These are phyloP conservation scores for Salix dunnii DNA, from an alignment of 345 rosid genomes.

Conservation along the genomic window DNA sequence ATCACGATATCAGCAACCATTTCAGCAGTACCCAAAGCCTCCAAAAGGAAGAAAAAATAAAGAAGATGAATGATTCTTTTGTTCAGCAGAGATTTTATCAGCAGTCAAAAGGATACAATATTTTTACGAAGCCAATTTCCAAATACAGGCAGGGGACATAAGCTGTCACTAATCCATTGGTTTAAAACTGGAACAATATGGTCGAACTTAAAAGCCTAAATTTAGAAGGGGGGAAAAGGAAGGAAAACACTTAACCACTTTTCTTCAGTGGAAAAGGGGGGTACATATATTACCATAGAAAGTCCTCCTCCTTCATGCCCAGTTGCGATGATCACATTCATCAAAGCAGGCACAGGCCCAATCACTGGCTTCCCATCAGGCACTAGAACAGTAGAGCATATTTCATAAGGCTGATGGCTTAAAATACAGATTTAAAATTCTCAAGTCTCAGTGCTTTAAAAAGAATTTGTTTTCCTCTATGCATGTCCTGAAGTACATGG, in stretches of 20 bases:
- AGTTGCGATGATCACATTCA: conserved; percentile 69
- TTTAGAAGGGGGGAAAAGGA: no score
- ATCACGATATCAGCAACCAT: conserved; percentile 74
- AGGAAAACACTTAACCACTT: not conserved
- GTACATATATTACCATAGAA: conserved; percentile 54
- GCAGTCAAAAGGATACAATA: not conserved
- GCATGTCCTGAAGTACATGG: not conserved
- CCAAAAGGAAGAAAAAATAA: conserved; percentile 21
- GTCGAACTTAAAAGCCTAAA: not conserved
- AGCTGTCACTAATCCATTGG: not conserved
- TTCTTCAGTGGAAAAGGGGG: not conserved
- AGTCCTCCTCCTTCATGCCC: conserved; percentile 98
- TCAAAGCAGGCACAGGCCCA: conserved; percentile 63
- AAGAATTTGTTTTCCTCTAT: not conserved
- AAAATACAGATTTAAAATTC: not conserved
- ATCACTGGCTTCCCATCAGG: conserved; percentile 89
- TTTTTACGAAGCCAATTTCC: not conserved
- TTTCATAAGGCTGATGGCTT: not conserved
- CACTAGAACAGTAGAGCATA: conserved; percentile 47
- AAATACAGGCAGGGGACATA: not conserved
- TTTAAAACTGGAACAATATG: not conserved
- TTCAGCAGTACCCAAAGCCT: conserved; percentile 92
- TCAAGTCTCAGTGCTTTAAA: not conserved
- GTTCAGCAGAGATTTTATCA: not conserved
- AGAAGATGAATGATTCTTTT: not conserved